phyloP scores from a whole-genome alignment of 257 asterid species.

The Scutellaria baicalensis region DNA sequence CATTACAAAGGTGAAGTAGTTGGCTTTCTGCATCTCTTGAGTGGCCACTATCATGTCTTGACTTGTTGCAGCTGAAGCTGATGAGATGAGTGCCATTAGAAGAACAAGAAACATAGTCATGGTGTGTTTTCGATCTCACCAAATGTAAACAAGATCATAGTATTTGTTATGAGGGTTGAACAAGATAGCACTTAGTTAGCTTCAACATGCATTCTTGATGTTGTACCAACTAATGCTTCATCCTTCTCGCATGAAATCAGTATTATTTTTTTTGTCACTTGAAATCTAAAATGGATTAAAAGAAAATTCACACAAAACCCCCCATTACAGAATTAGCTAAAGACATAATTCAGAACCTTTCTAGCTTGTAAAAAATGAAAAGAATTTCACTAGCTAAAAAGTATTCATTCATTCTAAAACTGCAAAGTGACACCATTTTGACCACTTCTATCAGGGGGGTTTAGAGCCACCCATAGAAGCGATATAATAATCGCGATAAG shows the following conservation, averaged over 20 bases:
- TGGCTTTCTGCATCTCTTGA: constrained; percentile 65
- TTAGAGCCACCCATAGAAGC: constrained; percentile 51
- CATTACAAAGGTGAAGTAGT: constrained; percentile 66
- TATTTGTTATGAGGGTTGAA: too few species aligned
- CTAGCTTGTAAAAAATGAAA: background rate
- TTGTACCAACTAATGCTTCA: constrained; percentile 35
- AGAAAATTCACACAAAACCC: background rate
- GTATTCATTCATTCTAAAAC: constrained; percentile 13
- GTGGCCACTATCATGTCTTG: constrained; percentile 30
- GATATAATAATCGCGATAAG: constrained; percentile 51
- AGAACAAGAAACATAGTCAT: constrained; percentile 18
- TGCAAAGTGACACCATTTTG: constrained; percentile 52
- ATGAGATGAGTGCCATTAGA: background rate
- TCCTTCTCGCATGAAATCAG: constrained; percentile 28
- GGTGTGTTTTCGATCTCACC: background rate
- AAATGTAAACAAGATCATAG: background rate
- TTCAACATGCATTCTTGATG: constrained; percentile 42
- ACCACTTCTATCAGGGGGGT: constrained; percentile 40
- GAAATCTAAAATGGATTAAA: background rate
- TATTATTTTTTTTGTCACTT: background rate
- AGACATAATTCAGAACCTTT: background rate
- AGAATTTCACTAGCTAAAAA: background rate
- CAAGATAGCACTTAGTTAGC: background rate
- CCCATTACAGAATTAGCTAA: background rate
- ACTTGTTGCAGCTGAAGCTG: constrained; percentile 8